Base-by-base conservation (phyloP, 2,329 filamentous ascomycete species). In the Hirsutella minnesotensis region DNA sequence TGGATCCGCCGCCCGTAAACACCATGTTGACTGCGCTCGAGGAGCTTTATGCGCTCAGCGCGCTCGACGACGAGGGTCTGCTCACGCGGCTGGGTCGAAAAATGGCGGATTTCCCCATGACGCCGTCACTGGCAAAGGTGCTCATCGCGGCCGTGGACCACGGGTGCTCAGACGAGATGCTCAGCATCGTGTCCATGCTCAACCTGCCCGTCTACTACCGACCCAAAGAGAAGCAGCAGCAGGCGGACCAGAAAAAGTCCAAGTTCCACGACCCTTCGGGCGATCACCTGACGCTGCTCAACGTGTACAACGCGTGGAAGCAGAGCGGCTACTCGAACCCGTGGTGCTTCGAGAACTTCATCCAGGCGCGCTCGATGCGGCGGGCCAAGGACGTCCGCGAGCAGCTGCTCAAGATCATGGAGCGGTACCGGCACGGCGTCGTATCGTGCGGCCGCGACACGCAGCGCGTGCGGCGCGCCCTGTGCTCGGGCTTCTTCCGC, bases 31-130 rank as follows among this genome's bases (percentile, higher is more conserved):
- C 88, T 40, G 92, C 92, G 0, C 69, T 98, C 3, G 94, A 98
- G 64, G 92, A 96, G 58, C 72, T 98, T 0, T 98, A 98, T 56
- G 87, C 88, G 1, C 69, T 98, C 10, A 87, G 83, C 3, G 90
- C 90, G 0, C 72, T 98, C 0, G 92, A 98, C 50, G 90, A 98
- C 54, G 92, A 98, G 72, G 92, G 92, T 13, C 73, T 98, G 0
- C 69, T 98, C 2, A 98, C 92, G 0, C 80, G 92, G 7, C 73
- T 95, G 1, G 92, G 92, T 8, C 79, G 92, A 38, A 94, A 95
- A 61, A 96, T 98, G 90, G 89, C 92, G 10, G 90, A 98, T 57
- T 96, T 96, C 61, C 92, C 92, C 1, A 96, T 96, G 87, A 89
- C 96, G 44, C 92, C 92, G 0, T 80, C 86, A 0, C 73, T 96